Percentiles rank a stretch among this genome's conserved stretches.
phyloP scores from a whole-genome alignment of 768 basidiomycete genomes.

The Lentinula sp. region DNA sequence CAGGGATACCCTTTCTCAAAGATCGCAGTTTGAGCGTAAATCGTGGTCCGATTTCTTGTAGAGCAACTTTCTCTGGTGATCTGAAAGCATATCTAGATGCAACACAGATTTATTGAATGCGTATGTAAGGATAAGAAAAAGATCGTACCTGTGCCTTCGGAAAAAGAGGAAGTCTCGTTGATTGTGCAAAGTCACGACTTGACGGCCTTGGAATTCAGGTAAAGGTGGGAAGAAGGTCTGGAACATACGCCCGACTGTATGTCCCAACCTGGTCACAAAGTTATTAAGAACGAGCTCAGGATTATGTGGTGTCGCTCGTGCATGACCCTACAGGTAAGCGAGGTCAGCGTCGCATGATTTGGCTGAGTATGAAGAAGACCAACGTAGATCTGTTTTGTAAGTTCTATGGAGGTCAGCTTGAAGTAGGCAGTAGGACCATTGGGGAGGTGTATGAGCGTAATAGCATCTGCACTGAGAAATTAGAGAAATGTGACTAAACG shows the following conservation, averaged over 20 bases:
- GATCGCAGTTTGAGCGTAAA: conserved; percentile 93
- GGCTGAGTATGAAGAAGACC: conserved; percentile 16
- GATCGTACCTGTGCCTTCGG: conserved; percentile 78
- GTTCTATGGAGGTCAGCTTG: conserved; percentile 83
- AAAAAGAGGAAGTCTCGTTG: conserved; percentile 98
- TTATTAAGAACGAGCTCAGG: conserved; percentile 95
- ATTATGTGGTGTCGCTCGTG: conserved; percentile 84
- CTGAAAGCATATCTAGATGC: conserved; percentile 78
- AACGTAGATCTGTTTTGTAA: conserved; percentile 83
- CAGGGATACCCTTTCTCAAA: conserved; percentile 83
- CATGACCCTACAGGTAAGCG: conserved; percentile 65
- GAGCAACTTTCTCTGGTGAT: conserved; percentile 80
- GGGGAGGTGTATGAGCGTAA: conserved; percentile 88
- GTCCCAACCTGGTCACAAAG: conserved; percentile 91
- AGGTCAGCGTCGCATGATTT: neutral
- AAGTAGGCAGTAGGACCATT: conserved; percentile 94
- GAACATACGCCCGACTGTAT: conserved; percentile 91
- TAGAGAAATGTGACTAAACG: neutral
- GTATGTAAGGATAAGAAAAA: conserved; percentile 7
- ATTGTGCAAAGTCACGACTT: conserved; percentile 96
- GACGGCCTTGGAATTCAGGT: conserved; percentile 92
- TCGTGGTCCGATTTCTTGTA: conserved; percentile 97
- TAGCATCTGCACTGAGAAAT: conserved; percentile 57
- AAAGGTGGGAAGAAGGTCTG: conserved; percentile 94
- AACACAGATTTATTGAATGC: neutral